Conservation (phyloP, 768 basidiomycete species). For the Phlebiopsis flavidoalba region DNA sequence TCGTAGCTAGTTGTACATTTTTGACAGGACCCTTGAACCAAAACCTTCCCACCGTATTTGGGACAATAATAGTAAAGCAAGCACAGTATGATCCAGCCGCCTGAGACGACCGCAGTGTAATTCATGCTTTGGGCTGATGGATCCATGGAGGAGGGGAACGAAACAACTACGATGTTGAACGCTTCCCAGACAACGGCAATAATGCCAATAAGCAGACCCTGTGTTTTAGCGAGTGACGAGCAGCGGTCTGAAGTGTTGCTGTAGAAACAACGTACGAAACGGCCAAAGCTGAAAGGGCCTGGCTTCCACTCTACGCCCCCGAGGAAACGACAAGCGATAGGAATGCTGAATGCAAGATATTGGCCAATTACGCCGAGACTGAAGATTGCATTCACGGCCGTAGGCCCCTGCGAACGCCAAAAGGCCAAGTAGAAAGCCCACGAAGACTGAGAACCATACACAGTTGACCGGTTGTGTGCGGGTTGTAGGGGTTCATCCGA, state of each 20-base stretch:
- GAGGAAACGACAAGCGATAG: conserved; percentile 28
- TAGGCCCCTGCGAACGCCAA: conserved; percentile 51
- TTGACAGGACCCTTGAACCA: conserved; percentile 25
- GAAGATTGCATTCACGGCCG: conserved; percentile 36
- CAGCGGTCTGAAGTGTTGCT: background rate
- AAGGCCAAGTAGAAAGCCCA: conserved; percentile 40
- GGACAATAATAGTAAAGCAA: conserved; percentile 32
- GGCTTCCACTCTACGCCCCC: conserved; percentile 23
- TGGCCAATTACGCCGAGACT: conserved; percentile 19
- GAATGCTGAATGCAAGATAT: conserved; percentile 29
- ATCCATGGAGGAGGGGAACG: conserved; percentile 29
- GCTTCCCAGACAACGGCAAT: conserved; percentile 33
- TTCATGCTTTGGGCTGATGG: conserved; percentile 34
- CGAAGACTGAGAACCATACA: conserved; percentile 45
- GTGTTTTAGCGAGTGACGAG: background rate
- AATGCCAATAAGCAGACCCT: conserved; percentile 28
- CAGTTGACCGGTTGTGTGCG: conserved; percentile 54
- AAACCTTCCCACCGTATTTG: conserved; percentile 21
- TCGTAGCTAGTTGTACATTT: conserved; percentile 7
- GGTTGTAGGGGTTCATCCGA: conserved; percentile 45
- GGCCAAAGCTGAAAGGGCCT: conserved; percentile 33
- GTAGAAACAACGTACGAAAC: conserved; percentile 16
- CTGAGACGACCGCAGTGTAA: conserved; percentile 33
- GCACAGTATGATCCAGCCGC: conserved; percentile 30
- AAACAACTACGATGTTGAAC: conserved; percentile 29